Evolutionary conservation across 1,139 yeast species (phyloP).

Genomic region (Zhuliangozyma blackwelliae): DNA sequence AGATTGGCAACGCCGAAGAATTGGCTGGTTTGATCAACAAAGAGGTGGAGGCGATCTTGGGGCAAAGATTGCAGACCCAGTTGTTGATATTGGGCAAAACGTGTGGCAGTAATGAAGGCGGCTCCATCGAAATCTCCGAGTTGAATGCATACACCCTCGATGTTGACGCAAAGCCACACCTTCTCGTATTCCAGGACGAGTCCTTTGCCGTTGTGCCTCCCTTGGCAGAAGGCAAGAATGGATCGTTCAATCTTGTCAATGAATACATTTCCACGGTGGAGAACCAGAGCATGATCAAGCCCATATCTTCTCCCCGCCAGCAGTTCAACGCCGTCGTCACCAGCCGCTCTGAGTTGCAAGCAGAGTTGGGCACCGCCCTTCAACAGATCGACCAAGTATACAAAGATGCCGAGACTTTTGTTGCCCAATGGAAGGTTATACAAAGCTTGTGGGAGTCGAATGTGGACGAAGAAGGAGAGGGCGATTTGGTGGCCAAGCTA

Average conservation of each 20-base stretch:
- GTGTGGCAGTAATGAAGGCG: background rate
- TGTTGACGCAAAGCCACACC: slow-evolving; percentile 19
- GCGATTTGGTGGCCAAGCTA: slow-evolving; percentile 18
- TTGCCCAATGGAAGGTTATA: slow-evolving; percentile 50
- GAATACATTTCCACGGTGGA: slow-evolving; percentile 12
- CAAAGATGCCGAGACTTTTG: slow-evolving; percentile 28
- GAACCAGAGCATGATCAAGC: slow-evolving; percentile 8
- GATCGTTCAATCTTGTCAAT: slow-evolving; percentile 11
- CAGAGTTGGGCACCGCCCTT: slow-evolving; percentile 7
- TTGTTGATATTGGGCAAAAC: slow-evolving; percentile 5
- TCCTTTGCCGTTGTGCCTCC: slow-evolving; percentile 35
- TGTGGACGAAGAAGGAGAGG: slow-evolving; percentile 12
- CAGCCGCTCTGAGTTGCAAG: background rate
- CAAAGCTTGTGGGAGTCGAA: slow-evolving; percentile 57
- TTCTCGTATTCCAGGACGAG: slow-evolving; percentile 40
- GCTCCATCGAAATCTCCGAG: slow-evolving; percentile 6
- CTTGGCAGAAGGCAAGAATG: slow-evolving; percentile 18
- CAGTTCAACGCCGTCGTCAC: background rate
- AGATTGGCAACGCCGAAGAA: slow-evolving; percentile 30
- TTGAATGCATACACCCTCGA: slow-evolving; percentile 6
- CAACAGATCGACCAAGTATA: slow-evolving; percentile 17
- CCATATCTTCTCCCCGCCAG: slow-evolving; percentile 1
- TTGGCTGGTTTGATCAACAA: slow-evolving; percentile 40
- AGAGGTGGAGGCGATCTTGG: slow-evolving; percentile 32
- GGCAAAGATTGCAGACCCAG: slow-evolving; percentile 13